Percentiles rank a stretch among this genome's conserved stretches.
Conservation (phyloP, 75 land plant genomes). For the Pinus taeda region DNA sequence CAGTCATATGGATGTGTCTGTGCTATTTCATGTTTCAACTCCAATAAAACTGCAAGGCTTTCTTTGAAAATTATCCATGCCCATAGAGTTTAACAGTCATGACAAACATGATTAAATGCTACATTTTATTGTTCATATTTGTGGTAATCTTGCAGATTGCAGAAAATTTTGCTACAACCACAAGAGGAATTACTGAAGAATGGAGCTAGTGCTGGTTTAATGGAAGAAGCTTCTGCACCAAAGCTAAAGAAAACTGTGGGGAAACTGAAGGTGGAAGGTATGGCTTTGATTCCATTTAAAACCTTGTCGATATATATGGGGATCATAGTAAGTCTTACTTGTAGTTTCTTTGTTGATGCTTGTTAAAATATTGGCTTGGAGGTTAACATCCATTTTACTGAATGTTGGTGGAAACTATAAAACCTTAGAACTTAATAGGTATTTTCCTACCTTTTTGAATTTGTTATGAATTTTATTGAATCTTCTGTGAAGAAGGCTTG, state of each 20-base stretch:
- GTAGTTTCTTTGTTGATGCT: not conserved
- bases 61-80: not conserved
- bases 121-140: not conserved
- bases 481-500: not conserved
- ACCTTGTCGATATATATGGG: not conserved
- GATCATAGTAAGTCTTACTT: not conserved
- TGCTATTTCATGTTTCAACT: not conserved
- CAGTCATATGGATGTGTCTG: not conserved
- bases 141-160: conserved; percentile 32
- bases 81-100: not conserved
- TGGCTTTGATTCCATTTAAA: conserved; percentile 4
- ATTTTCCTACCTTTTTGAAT: not conserved
- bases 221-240: conserved; percentile 16
- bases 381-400: not conserved
- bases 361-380: not conserved
- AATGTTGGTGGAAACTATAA: not conserved
- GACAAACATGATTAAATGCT: not conserved
- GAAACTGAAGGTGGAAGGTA: conserved; percentile 79
- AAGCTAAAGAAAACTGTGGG: conserved; percentile 46
- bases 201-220: conserved; percentile 6
- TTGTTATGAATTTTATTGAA: not conserved
- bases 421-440: not conserved
- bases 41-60: not conserved
- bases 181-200: conserved; percentile 30
- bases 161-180: conserved; percentile 58